Conservation (phyloP, 192 early-diverging fungal species). For the Mycoemilia scoparia region DNA sequence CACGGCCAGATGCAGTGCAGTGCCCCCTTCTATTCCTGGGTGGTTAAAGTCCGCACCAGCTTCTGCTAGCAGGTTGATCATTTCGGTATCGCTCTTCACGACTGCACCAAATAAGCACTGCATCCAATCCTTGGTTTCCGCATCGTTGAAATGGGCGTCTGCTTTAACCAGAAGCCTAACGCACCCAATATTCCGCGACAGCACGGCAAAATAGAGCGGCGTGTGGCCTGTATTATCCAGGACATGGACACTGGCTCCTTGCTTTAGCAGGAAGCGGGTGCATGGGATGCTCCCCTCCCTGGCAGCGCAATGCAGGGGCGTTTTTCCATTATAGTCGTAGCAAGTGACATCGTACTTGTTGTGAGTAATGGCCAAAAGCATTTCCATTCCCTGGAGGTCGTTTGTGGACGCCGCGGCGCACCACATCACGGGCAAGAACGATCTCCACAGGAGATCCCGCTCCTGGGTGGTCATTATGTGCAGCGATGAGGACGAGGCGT, state of each 20-base stretch:
- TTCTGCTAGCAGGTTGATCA: conserved; percentile 22
- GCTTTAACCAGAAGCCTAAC: conserved; percentile 50
- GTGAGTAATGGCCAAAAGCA: conserved; percentile 39
- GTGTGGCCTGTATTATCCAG: conserved; percentile 79
- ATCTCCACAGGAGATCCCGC: conserved; percentile 48
- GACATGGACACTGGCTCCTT: conserved; percentile 81
- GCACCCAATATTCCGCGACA: conserved; percentile 37
- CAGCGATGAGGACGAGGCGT: too few species aligned
- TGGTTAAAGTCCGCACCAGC: conserved; percentile 19
- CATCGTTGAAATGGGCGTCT: conserved; percentile 79
- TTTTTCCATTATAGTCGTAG: conserved; percentile 64
- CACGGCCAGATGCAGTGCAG: conserved; percentile 21
- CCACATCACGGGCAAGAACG: conserved; percentile 64
- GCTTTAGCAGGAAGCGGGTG: conserved; percentile 53
- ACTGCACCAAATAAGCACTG: conserved; percentile 28
- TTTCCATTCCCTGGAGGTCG: conserved; percentile 59
- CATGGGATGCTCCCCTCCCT: conserved; percentile 51
- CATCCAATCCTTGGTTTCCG: conserved; percentile 53
- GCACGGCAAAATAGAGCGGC: conserved; percentile 69
- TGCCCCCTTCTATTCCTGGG: conserved; percentile 24
- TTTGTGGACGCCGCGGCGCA: conserved; percentile 73
- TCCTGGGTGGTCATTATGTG: too few species aligned
- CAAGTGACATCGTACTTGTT: conserved; percentile 42
- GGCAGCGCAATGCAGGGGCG: conserved; percentile 76
- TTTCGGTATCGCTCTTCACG: conserved; percentile 23